These are phyloP conservation scores for Xylaria venustula DNA, from an alignment of 495 filamentous ascomycete species.

Conservation along the genomic window DNA sequence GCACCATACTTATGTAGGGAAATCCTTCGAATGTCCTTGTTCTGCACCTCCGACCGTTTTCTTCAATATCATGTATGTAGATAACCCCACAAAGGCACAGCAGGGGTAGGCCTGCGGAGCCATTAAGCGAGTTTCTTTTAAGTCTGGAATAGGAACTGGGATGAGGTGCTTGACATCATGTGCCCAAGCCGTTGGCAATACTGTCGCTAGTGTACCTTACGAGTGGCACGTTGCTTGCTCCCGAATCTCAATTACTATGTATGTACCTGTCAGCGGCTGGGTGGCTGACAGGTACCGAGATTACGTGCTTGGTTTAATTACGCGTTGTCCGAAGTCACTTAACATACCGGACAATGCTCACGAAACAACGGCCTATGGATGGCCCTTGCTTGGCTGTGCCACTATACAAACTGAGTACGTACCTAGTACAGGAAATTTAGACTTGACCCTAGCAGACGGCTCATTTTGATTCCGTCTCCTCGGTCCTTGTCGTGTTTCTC, in stretches of 20 bases:
- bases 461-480: not conserved
- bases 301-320: slow-evolving; percentile 1
- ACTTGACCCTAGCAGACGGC: not conserved
- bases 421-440: too few species aligned
- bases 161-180: not conserved
- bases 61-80: too few species aligned
- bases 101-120: slow-evolving; percentile 1
- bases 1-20: not conserved
- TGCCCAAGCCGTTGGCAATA: not conserved
- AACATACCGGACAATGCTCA: not conserved
- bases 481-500: slow-evolving; percentile 1
- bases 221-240: not conserved
- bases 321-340: not conserved
- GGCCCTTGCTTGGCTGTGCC: not conserved
- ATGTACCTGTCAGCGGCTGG: not conserved
- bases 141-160: not conserved
- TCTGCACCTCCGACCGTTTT: not conserved
- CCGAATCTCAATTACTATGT: too few species aligned
- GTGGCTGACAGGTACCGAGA: slow-evolving; percentile 4
- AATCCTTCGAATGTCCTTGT: not conserved
- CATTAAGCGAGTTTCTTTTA: not conserved
- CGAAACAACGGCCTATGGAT: not conserved
- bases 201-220: too few species aligned
- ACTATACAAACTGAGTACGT: not conserved
- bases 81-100: not conserved